A percentile compares a stretch with the other conserved stretches of the same genome.
Conservation (phyloP, 441 rosid species). For the Euphorbia schlechtendalii region DNA sequence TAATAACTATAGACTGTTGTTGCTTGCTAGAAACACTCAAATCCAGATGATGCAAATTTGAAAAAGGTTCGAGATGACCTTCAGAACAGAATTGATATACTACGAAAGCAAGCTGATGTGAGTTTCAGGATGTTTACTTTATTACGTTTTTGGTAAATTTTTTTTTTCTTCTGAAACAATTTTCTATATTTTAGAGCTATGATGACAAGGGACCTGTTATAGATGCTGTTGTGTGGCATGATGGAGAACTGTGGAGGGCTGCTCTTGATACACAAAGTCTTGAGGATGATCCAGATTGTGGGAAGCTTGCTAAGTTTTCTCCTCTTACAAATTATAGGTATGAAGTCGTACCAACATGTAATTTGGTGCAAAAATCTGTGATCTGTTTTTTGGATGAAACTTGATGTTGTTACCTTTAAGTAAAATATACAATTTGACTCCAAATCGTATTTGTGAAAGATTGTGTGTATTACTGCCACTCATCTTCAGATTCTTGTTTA, state of each 20-base stretch:
- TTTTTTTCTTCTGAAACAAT: constrained; percentile 13
- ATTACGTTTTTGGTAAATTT: constrained; percentile 7
- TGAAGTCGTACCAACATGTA: constrained; percentile 6
- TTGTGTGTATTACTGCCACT: neutral
- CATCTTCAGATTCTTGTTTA: neutral
- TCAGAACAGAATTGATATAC: constrained; percentile 70
- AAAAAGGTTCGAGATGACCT: constrained; percentile 79
- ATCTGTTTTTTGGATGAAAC: constrained; percentile 3
- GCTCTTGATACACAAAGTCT: constrained; percentile 92
- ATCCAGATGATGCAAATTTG: constrained; percentile 56
- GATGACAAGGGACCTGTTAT: constrained; percentile 93
- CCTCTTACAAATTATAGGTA: constrained; percentile 87
- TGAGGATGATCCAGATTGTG: constrained; percentile 67
- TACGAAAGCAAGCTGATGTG: constrained; percentile 79
- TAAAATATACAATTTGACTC: neutral
- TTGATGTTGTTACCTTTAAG: neutral
- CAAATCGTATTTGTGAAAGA: neutral
- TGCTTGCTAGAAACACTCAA: constrained; percentile 58
- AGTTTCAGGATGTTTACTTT: constrained; percentile 27
- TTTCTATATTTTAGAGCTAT: constrained; percentile 45
- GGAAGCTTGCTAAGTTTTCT: constrained; percentile 68
- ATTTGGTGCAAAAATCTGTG: constrained; percentile 3
- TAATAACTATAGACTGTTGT: constrained; percentile 19
- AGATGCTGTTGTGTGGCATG: constrained; percentile 97
- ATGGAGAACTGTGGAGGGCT: constrained; percentile 90